Base-by-base conservation (phyloP, 2,329 filamentous ascomycete species). In the Ceratocystis eucalypticola region DNA sequence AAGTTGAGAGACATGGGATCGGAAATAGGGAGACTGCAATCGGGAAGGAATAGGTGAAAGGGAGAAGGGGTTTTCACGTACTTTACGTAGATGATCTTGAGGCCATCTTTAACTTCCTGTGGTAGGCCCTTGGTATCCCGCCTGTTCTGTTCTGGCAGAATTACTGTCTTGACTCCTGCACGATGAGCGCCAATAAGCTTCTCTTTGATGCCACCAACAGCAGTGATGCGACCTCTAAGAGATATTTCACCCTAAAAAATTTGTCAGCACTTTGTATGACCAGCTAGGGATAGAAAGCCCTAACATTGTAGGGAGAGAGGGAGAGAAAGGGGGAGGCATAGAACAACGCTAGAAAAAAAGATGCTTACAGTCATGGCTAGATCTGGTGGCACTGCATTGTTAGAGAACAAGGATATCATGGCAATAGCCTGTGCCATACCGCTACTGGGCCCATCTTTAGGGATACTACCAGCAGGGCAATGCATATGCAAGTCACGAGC, bases 141-240 rank as follows among this genome's bases (percentile, higher is more conserved):
- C 69, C 87, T 83, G 75, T 99, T 99, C 71, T 89, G 88, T 41
- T 87, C 83, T 2, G 94, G 94, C 6, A 99, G 79, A 68, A 99
- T 75, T 6, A 99, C 93, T 41, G 90, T 93, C 81, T 96, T 96
- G 69, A 99, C 93, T 33, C 94, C 94, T 1, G 94, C 94, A 66
- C 93, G 84, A 73, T 95, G 80, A 7, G 94, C 94, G 25, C 94
- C 94, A 73, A 99, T 97, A 65, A 97, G 81, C 76, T 99, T 99
- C 83, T 99, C 93, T 77, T 97, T 96, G 78, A 99, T 97, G 20
- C 94, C 94, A 65, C 94, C 94, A 45, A 99, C 94, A 30, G 93
- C 91, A 76, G 94, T 90, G 66, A 99, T 88, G 70, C 91, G 86
- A 25, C 94, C 94, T 53, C 94, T 84, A 30, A 99, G 84, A 66